A percentile compares a stretch with the other conserved stretches of the same genome.
Evolutionary conservation across 1,284 basidiomycete species (phyloP).

Genomic region (Sporisorium exsertum): DNA sequence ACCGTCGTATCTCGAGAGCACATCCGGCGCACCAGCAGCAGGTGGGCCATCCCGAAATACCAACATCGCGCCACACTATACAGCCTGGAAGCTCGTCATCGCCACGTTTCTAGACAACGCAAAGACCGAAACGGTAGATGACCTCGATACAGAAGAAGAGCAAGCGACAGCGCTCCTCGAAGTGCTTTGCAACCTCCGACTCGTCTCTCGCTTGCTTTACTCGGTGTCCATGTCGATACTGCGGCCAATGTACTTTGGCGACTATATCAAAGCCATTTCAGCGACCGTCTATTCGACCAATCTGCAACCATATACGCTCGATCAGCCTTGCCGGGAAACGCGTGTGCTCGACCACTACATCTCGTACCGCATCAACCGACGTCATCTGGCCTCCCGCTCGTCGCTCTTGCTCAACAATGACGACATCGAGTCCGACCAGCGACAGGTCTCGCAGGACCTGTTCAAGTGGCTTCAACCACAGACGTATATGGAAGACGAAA

Average conservation of each 20-base stretch:
- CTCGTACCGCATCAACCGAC: constrained; percentile 36
- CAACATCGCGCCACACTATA: constrained; percentile 27
- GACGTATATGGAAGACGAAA: constrained; percentile 45
- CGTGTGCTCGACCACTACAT: constrained; percentile 51
- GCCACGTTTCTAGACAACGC: constrained; percentile 1
- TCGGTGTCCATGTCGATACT: constrained; percentile 35
- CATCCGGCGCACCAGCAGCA: constrained; percentile 1
- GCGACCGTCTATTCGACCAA: constrained; percentile 38
- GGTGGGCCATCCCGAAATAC: background rate
- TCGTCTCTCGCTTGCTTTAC: constrained; percentile 37
- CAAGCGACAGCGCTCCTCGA: constrained; percentile 19
- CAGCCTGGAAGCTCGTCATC: constrained; percentile 33
- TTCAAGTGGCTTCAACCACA: constrained; percentile 52
- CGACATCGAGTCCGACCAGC: constrained; percentile 35
- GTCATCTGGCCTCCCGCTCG: constrained; percentile 18
- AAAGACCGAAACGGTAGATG: background rate
- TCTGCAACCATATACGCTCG: constrained; percentile 6
- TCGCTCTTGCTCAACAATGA: constrained; percentile 44
- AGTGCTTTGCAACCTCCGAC: constrained; percentile 33
- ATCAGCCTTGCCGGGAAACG: constrained; percentile 28
- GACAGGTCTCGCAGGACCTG: constrained; percentile 40
- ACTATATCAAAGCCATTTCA: constrained; percentile 29
- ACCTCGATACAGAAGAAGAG: constrained; percentile 29
- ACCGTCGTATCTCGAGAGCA: constrained; percentile 43
- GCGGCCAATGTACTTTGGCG: constrained; percentile 26